Conservation (phyloP, 2,329 filamentous ascomycete species). For the Colletotrichum limetticola region DNA sequence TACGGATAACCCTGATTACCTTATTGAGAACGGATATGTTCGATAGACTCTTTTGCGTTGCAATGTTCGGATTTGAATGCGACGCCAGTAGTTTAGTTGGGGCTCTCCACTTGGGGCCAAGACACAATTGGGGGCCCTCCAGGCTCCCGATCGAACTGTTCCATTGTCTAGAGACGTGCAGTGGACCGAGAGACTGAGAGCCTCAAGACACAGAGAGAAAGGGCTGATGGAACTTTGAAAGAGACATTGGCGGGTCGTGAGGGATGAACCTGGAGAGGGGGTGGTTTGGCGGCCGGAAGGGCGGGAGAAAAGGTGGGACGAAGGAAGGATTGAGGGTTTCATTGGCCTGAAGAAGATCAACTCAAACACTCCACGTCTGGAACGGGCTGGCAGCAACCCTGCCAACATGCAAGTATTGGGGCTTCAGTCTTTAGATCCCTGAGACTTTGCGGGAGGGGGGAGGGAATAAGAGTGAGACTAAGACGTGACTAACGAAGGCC, state of each 20-base stretch:
- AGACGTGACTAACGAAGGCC: neutral
- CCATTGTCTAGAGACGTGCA: neutral
- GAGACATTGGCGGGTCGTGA: neutral
- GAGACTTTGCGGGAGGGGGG: too few species aligned
- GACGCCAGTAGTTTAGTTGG: neutral
- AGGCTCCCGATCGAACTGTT: neutral
- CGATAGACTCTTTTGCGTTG: too few species aligned
- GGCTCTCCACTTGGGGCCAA: too few species aligned
- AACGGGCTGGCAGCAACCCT: conserved; percentile 25
- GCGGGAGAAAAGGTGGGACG: conserved; percentile 24
- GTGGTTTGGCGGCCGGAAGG: neutral
- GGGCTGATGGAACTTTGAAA: neutral
- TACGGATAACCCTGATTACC: neutral
- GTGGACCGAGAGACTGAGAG: neutral
- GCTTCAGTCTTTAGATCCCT: neutral
- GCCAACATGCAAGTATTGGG: neutral
- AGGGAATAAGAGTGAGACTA: neutral
- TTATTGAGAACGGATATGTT: neutral
- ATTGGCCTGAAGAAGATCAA: conserved; percentile 27
- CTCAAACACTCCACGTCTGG: conserved; percentile 33
- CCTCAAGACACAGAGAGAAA: neutral
- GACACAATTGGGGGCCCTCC: too few species aligned
- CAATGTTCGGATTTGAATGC: neutral
- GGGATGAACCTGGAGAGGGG: conserved; percentile 1
- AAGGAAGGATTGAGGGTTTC: conserved; percentile 13